phyloP scores from a whole-genome alignment of 164 flowering plant genomes.

The Kingdonia uniflora region DNA sequence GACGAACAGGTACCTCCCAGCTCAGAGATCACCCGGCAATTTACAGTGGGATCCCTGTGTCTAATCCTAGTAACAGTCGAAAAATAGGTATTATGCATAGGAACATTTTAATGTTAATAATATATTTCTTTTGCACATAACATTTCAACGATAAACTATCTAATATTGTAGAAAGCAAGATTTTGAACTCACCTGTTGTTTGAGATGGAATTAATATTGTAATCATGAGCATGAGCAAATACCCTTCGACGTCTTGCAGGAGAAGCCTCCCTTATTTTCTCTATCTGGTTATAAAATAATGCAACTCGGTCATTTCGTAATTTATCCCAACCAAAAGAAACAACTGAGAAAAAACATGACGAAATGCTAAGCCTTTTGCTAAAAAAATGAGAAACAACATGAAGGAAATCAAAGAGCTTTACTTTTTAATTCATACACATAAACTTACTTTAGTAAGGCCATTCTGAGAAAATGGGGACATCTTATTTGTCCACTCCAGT shows the following conservation, averaged over 20 bases:
- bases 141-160: too few relatives aligned
- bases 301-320: too few relatives aligned
- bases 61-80: too few relatives aligned
- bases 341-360: not conserved
- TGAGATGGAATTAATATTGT: slow-evolving; percentile 73
- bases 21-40: too few relatives aligned
- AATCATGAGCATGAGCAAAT: slow-evolving; percentile 86
- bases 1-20: too few relatives aligned
- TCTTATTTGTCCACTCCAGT: slow-evolving; percentile 35
- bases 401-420: not conserved
- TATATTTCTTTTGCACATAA: too few relatives aligned
- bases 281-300: slow-evolving; percentile 27
- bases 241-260: slow-evolving; percentile 60
- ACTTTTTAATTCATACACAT: not conserved
- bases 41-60: too few relatives aligned
- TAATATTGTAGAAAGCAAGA: too few relatives aligned
- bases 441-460: slow-evolving; percentile 24
- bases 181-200: slow-evolving; percentile 43
- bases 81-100: too few relatives aligned
- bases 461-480: slow-evolving; percentile 18
- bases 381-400: not conserved
- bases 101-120: too few relatives aligned
- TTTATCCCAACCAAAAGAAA: slow-evolving; percentile 1
- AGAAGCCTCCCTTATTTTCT: slow-evolving; percentile 26
- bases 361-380: too few relatives aligned